Conservation (phyloP, 305 asterid genomes). For the Nicotiana rustica region DNA sequence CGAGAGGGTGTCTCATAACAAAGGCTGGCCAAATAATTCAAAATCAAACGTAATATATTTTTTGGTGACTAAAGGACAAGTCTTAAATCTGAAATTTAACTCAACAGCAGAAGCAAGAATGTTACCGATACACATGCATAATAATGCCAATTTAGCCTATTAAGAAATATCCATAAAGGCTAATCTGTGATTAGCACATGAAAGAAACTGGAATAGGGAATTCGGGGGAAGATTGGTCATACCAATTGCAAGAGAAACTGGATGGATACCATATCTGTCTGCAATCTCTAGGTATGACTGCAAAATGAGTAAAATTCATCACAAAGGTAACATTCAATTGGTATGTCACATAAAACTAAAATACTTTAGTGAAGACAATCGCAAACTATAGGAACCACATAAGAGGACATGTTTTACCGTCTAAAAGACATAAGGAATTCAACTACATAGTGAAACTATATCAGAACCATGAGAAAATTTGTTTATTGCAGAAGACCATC, state of each 20-base stretch:
- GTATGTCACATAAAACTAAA: conserved; percentile 17
- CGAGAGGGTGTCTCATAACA: conserved; percentile 74
- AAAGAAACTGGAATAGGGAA: neutral
- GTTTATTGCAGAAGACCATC: neutral
- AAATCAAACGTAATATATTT: neutral
- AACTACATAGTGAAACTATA: neutral
- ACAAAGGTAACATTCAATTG: conserved; percentile 16
- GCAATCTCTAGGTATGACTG: conserved; percentile 75
- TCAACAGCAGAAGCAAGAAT: neutral
- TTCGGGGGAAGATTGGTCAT: conserved; percentile 28
- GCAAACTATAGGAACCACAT: conserved; percentile 1
- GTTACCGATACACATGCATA: neutral
- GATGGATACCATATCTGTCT: conserved; percentile 62
- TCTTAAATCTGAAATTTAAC: neutral
- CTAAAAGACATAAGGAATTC: neutral
- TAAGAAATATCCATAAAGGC: neutral
- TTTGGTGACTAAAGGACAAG: neutral
- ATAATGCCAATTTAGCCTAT: neutral
- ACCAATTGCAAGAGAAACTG: conserved; percentile 90
- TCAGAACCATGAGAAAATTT: neutral
- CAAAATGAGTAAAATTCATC: conserved; percentile 43
- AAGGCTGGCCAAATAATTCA: conserved; percentile 55
- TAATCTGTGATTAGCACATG: neutral
- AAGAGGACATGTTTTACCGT: neutral
- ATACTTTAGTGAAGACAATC: neutral